Evolutionary conservation across 2,329 filamentous ascomycete genomes (phyloP), one percentile per base, ranked within the genome.

Genomic region (Venturia asperata): DNA sequence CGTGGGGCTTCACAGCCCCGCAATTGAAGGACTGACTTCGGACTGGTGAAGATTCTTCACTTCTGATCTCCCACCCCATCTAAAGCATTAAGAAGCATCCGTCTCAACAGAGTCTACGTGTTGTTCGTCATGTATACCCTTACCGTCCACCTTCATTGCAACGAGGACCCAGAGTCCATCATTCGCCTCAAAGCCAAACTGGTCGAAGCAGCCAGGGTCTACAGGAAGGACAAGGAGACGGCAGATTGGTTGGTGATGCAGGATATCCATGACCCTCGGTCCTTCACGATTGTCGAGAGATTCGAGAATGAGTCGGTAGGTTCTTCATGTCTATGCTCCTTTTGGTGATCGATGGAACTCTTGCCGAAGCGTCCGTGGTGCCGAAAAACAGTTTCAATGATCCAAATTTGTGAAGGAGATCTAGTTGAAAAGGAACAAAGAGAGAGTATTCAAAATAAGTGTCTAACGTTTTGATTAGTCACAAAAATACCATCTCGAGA

Each of bases 161-260:
- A 90, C 72, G 80, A 85, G 66, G 82, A 88, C 71, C 52, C 52
- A 9, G 76, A 81, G 15, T 83, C 85, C 64, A 86, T 90, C 76
- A 77, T 80, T 67, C 89, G 87, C 75, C 78, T 91, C 66, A 84
- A 85, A 71, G 84, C 84, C 66, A 91, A 91, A 79, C 84, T 91
- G 66, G 82, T 87, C 72, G 88, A 91, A 74, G 88, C 88, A n/a
- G 86, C 86, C 66, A 82, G 85, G 68, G 82, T 91, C 68, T 91
- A 91, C 77, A 84, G 82, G 68, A 80, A 88, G 68, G 88, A 91
- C 77, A 84, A 84, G 72, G 88, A 91, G 79, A 90, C 76, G 55
- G 68, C 80, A 47, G 82, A 80, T 58, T 91, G 88, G 88, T 85
- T 89, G 75, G 88, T 91, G 68, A 91, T 91, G 88, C 88, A 91